These are phyloP conservation scores for Trypanosomatidae sp. DNA, from an alignment of 208 protist genomes.

Conservation along the genomic window DNA sequence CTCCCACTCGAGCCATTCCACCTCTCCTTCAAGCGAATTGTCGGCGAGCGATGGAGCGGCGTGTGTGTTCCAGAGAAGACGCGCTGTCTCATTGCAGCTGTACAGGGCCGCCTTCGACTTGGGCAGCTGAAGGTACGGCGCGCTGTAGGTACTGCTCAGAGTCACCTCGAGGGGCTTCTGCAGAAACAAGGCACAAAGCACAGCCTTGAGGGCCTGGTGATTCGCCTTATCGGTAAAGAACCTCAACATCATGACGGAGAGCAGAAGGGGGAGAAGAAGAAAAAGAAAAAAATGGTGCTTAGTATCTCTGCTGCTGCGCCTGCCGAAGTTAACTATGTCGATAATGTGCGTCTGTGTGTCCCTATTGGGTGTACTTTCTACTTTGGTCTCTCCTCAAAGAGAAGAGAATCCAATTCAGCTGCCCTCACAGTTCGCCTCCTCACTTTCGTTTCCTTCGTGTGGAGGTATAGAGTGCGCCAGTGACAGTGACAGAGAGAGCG, in stretches of 20 bases:
- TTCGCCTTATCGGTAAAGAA: constrained; percentile 90
- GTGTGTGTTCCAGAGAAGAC: constrained; percentile 10
- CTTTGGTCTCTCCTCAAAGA: not conserved
- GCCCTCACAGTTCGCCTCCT: not conserved
- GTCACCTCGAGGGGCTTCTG: constrained; percentile 62
- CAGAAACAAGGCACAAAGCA: constrained; percentile 60
- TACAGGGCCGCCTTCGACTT: constrained; percentile 48
- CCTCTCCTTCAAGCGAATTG: constrained; percentile 54
- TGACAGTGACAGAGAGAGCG: not conserved
- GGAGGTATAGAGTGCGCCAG: not conserved
- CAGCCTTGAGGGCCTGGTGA: constrained; percentile 82
- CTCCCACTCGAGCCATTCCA: constrained; percentile 87
- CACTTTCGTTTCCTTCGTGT: not conserved
- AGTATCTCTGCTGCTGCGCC: not conserved
- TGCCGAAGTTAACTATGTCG: not conserved
- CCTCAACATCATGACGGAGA: constrained; percentile 26
- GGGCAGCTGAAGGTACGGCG: constrained; percentile 58
- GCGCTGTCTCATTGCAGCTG: constrained; percentile 74
- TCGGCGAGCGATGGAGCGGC: constrained; percentile 6
- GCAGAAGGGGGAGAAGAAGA: not conserved
- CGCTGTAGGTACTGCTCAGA: constrained; percentile 64
- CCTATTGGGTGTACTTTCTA: not conserved
- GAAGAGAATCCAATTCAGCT: not conserved
- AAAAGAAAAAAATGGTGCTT: not conserved
- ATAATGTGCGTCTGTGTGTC: not conserved